Base-by-base conservation (phyloP, 345 rosid genomes). In the Gossypium raimondii region DNA sequence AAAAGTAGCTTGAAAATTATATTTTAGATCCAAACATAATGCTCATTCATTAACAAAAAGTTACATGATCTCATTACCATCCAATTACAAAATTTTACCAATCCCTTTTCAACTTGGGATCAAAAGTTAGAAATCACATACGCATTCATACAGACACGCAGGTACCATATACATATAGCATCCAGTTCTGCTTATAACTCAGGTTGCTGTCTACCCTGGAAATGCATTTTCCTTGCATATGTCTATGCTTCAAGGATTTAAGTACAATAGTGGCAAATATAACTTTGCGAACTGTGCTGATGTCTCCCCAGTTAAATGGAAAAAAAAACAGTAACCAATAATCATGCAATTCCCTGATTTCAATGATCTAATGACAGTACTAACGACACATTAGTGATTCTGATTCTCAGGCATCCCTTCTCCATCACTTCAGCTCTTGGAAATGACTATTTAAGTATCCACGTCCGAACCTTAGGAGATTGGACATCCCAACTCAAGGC, bases 171-270 rank as follows among this genome's bases (percentile, higher is more conserved):
- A 0, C 4, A 29, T 29, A 29, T 29, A 29, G 34, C 34, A 29
- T 29, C 34, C 22, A 20, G 11, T 64, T 7, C 38, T 56, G 13
- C 29, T 45, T 45, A 27, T 27, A n/a, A 69, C 78, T 79, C 87
- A 93, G 97, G 97, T 89, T 56, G 91, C 92, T 20, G 84, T 91
- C 38, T 93, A 91, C 74, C 93, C 92, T 24, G 98, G 92, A 83
- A 93, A 91, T 71, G 97, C 88, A 22, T 78, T 93, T 67, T 78
- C 92, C 7, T 77, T 91, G 61, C 86, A 85, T 76, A 89, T 88
- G 95, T 85, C 94, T 7, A 93, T 87, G 51, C 92, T 97, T 52
- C 92, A 85, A 73, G 95, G 97, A 75, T 89, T 88, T 75, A 85
- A 78, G 38, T 91, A 89, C 85, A 88, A 85, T 7, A 93, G 93